phyloP scores from a whole-genome alignment of 169 alveolate species.

The Cryptosporidium meleagridis region DNA sequence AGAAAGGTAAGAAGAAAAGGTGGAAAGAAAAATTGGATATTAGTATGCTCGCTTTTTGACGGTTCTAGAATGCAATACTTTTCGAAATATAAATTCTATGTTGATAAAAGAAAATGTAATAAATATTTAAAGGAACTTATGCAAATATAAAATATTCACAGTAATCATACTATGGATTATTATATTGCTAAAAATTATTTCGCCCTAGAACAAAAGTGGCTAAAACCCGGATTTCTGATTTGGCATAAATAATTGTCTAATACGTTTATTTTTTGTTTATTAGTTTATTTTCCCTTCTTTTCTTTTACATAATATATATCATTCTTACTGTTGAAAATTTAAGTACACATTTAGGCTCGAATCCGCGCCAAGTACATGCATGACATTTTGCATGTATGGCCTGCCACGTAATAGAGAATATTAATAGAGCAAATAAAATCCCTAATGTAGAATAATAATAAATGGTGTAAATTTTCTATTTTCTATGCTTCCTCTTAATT shows the following conservation, averaged over 20 bases:
- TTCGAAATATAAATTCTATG: not conserved
- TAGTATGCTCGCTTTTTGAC: not conserved
- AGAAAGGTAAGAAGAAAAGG: not conserved
- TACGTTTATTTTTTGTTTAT: not conserved
- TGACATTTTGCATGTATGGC: not conserved
- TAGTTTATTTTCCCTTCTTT: not conserved
- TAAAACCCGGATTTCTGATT: not conserved
- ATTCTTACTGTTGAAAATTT: not conserved
- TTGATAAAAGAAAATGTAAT: not conserved
- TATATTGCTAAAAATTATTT: not conserved
- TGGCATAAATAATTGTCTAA: not conserved
- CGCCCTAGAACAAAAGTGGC: not conserved
- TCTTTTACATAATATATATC: not conserved
- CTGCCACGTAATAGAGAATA: conserved; percentile 13
- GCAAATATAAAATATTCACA: not conserved
- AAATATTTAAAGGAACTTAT: too few relatives aligned
- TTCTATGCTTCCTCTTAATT: not conserved
- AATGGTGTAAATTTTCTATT: not conserved
- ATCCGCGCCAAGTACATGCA: not conserved
- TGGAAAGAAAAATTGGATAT: not conserved
- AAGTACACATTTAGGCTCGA: not conserved
- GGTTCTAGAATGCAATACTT: not conserved
- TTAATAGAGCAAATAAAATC: not conserved
- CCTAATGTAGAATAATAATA: not conserved
- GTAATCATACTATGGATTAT: not conserved